Conservation (phyloP, 176 grass and related monocot species). For the Cenchrus americanus region DNA sequence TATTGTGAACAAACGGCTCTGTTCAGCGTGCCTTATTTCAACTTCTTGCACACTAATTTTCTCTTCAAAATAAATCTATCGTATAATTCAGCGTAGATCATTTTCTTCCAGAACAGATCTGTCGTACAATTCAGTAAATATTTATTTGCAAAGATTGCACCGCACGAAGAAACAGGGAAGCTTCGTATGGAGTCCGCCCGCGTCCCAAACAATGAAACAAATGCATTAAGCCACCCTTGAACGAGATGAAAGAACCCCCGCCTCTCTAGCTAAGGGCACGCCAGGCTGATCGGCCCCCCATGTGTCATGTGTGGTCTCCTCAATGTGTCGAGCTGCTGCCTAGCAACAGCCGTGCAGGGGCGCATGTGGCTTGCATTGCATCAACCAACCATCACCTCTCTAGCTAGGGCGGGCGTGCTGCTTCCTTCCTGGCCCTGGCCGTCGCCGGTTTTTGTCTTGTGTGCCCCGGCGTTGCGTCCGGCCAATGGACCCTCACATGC, state of each 20-base stretch:
- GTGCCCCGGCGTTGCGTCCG: not conserved
- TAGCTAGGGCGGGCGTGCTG: slow-evolving; percentile 7
- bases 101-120: no score
- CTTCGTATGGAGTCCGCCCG: not conserved
- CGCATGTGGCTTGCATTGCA: slow-evolving; percentile 47
- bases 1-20: no score
- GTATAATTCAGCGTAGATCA: no score
- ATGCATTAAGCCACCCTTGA: not conserved
- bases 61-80: no score
- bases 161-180: not conserved
- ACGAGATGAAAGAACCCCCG: not conserved
- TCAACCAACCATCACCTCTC: not conserved
- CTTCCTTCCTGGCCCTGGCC: not conserved
- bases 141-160: no score
- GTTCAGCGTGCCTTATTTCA: no score
- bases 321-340: slow-evolving; percentile 39
- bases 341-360: not conserved
- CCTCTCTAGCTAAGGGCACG: not conserved
- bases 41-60: no score
- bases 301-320: slow-evolving; percentile 48
- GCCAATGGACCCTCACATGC: slow-evolving; percentile 17
- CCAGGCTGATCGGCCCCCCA: slow-evolving; percentile 15
- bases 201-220: not conserved
- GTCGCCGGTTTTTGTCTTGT: slow-evolving; percentile 29
- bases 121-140: no score